Base-by-base conservation (phyloP, 805 yeast genomes). In the Yarrowia deformans region DNA sequence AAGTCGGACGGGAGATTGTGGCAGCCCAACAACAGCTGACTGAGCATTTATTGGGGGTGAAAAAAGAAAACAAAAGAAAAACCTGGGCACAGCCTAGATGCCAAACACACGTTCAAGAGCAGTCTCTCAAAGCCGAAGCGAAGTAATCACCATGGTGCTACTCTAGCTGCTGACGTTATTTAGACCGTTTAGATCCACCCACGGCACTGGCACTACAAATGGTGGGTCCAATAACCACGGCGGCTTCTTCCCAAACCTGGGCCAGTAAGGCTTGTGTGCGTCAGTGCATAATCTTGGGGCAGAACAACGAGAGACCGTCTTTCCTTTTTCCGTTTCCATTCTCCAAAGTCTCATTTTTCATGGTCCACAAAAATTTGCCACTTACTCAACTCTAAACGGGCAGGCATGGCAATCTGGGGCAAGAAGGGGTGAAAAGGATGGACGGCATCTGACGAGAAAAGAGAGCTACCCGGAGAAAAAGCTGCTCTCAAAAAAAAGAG, bases 251-350 rank as follows among this genome's bases (percentile, higher is more conserved):
- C 1, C 13, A 23, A 54, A 23, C 23, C 54, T n/a, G 10, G 54
- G 39, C n/a, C 49, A 23, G 52, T 18, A 48, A 52, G 23, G 56
- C 32, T 19, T 16, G 14, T 13, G 19, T 13, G 56, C 23, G n/a
- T 18, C 42, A 6, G 45, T 54, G 60, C 60, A 54, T 54, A 54
- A 54, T 54, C 60, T 39, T 39, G 45, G 42, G 56, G 29, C 29
- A 52, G n/a, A 23, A 50, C 54, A 46, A 46, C 18, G 9, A 29
- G n/a, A n/a, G 29, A 23, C 29, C 29, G 29, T 23, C 29, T 23
- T 23, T 23, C 29, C 29, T 23, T 23, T 23, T 23, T 23, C 29
- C 4, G 29, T 23, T 23, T 23, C 29, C 29, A 23, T 23, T 23
- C 29, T 23, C 29, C 29, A 23, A 23, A 13, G 12, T 14, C n/a